phyloP scores from a whole-genome alignment of 2,329 filamentous ascomycete species.

The Didymella arachidicola region DNA sequence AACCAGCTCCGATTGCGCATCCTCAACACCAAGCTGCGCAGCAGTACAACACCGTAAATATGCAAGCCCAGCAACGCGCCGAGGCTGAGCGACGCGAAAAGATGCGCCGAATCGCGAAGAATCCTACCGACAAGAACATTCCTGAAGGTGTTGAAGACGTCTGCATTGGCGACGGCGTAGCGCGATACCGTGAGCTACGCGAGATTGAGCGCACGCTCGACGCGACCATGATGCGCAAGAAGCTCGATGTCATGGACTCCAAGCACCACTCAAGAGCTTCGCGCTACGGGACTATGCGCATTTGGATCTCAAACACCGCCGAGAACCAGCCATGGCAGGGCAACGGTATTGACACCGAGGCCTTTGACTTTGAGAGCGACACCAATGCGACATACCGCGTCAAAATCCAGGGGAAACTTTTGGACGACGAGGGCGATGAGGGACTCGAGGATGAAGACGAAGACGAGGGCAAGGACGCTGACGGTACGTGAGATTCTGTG shows the following conservation, averaged over 20 bases:
- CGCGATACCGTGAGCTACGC: constrained; percentile 82
- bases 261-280: constrained; percentile 77
- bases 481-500: constrained; percentile 47
- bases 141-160: constrained; percentile 84
- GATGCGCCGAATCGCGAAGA: constrained; percentile 81
- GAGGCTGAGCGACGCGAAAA: constrained; percentile 66
- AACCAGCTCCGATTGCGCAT: constrained; percentile 55
- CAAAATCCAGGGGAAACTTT: constrained; percentile 86
- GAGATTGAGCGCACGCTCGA: constrained; percentile 89
- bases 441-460: constrained; percentile 45
- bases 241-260: constrained; percentile 86
- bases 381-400: constrained; percentile 84
- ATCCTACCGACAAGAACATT: constrained; percentile 93
- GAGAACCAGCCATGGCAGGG: constrained; percentile 95
- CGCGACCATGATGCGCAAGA: constrained; percentile 91
- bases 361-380: constrained; percentile 81
- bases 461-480: constrained; percentile 55
- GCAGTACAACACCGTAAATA: constrained; percentile 50
- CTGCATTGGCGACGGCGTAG: constrained; percentile 80
- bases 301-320: constrained; percentile 95
- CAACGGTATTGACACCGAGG: constrained; percentile 71
- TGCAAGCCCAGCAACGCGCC: constrained; percentile 56
- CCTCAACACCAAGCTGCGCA: constrained; percentile 61
- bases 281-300: constrained; percentile 82
- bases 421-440: constrained; percentile 61